These are phyloP conservation scores for Aspergillus flavus DNA, from an alignment of 2,329 filamentous ascomycete species.

Conservation along the genomic window DNA sequence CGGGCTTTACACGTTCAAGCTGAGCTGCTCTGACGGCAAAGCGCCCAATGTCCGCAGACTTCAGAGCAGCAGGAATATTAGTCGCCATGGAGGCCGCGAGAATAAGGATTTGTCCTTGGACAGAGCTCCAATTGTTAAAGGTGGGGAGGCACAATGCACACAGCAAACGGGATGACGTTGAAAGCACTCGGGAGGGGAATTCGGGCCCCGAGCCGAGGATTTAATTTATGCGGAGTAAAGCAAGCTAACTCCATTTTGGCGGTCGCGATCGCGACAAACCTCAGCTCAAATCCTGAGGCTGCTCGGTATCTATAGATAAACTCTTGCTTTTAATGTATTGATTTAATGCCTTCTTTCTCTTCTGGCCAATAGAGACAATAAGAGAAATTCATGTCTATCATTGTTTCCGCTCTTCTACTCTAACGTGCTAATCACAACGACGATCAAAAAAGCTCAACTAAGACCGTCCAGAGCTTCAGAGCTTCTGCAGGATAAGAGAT, in stretches of 20 bases:
- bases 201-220: background rate
- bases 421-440: background rate
- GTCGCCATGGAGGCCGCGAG: slow-evolving; percentile 65
- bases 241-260: background rate
- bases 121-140: slow-evolving; percentile 9
- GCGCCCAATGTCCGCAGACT: slow-evolving; percentile 77
- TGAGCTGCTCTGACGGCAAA: slow-evolving; percentile 84
- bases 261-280: background rate
- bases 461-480: background rate
- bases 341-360: background rate
- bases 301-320: too few relatives aligned
- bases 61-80: slow-evolving; percentile 71
- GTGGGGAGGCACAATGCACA: slow-evolving; percentile 12
- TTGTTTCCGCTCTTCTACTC: background rate
- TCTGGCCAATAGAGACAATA: background rate
- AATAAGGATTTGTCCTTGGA: slow-evolving; percentile 1
- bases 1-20: slow-evolving; percentile 80
- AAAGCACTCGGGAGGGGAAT: slow-evolving; percentile 11
- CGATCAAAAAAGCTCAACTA: background rate
- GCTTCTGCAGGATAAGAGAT: background rate
- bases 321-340: background rate
- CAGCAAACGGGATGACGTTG: slow-evolving; percentile 28
- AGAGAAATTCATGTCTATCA: background rate
- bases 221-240: background rate
- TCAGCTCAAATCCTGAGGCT: background rate